Conservation (phyloP, 2,329 filamentous ascomycete genomes). For the Gremmenia infestans region DNA sequence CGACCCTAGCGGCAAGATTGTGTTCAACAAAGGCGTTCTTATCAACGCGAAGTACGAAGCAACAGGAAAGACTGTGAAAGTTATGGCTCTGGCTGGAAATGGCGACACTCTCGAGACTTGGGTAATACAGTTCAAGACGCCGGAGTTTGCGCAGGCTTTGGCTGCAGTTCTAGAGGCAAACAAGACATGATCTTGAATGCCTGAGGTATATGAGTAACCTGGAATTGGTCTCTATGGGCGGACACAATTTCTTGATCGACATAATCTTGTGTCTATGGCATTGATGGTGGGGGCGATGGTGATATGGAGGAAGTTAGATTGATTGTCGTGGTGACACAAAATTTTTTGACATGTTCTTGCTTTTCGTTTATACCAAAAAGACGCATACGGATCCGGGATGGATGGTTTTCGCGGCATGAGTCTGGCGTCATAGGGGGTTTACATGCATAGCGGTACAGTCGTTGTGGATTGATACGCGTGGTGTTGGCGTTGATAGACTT, state of each 20-base stretch:
- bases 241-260: background rate
- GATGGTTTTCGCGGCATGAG: background rate
- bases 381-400: background rate
- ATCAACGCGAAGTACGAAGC: slow-evolving; percentile 58
- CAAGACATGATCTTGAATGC: slow-evolving; percentile 33
- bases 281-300: background rate
- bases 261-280: background rate
- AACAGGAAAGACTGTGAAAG: slow-evolving; percentile 54
- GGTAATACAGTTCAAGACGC: slow-evolving; percentile 65
- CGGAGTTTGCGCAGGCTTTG: slow-evolving; percentile 45
- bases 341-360: background rate
- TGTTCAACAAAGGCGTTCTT: slow-evolving; percentile 65
- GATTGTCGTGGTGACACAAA: too few relatives aligned
- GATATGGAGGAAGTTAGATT: background rate
- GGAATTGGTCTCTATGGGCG: background rate
- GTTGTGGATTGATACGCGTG: background rate
- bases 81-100: slow-evolving; percentile 52
- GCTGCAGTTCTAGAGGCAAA: slow-evolving; percentile 41
- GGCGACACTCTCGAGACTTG: slow-evolving; percentile 62
- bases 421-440: background rate
- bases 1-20: slow-evolving; percentile 69
- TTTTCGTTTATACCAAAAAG: background rate
- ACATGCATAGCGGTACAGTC: background rate
- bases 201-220: background rate
- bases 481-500: background rate